These are phyloP conservation scores for Colletotrichum sp. DNA, from an alignment of 2,329 filamentous ascomycete genomes.

Conservation along the genomic window DNA sequence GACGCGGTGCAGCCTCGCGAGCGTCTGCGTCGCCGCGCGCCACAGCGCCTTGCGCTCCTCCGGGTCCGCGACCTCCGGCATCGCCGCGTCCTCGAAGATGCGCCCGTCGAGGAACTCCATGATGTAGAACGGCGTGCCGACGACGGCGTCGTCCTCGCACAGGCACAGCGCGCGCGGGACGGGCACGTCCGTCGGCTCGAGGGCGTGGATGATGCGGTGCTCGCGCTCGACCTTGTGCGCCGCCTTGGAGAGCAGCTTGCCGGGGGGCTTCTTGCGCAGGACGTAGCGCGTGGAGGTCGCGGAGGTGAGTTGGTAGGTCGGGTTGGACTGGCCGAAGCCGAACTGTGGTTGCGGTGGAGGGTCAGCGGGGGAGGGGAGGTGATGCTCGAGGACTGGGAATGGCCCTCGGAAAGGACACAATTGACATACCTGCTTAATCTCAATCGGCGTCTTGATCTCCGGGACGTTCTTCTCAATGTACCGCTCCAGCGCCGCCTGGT, in stretches of 20 bases:
- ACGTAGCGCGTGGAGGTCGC: conserved; percentile 77
- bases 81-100: conserved; percentile 87
- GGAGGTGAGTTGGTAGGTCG: conserved; percentile 89
- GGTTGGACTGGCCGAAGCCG: conserved; percentile 96
- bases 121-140: conserved; percentile 95
- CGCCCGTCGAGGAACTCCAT: conserved; percentile 96
- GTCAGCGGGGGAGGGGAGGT: not conserved
- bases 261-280: conserved; percentile 97
- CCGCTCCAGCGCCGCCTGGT: conserved; percentile 77
- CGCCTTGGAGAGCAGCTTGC: conserved; percentile 87
- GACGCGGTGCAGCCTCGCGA: conserved; percentile 86
- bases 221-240: conserved; percentile 97
- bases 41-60: conserved; percentile 81
- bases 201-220: conserved; percentile 86
- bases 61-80: conserved; percentile 71
- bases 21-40: conserved; percentile 81
- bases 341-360: conserved; percentile 62
- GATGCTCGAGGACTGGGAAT: not conserved
- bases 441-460: conserved; percentile 80
- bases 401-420: not conserved
- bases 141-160: conserved; percentile 79
- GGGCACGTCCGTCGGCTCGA: conserved; percentile 80
- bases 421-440: conserved; percentile 80
- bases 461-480: conserved; percentile 84
- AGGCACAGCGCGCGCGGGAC: conserved; percentile 84